These are phyloP conservation scores for Lachnellula hyalina DNA, from an alignment of 2,329 filamentous ascomycete species.

Conservation along the genomic window DNA sequence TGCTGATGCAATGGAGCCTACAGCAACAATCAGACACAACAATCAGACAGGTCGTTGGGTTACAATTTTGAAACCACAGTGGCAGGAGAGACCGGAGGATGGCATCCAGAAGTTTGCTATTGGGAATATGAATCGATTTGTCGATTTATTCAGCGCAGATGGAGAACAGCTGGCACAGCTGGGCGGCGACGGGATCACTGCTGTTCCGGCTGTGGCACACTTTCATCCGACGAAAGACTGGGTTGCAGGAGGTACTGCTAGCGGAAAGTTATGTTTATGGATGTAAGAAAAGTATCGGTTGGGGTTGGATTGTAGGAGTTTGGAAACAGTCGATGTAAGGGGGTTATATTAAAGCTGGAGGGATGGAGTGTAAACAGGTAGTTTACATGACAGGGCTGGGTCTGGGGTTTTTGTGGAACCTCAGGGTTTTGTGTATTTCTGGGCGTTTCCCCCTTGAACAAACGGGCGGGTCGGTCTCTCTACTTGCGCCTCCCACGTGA, in stretches of 20 bases:
- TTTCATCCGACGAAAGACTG: slow-evolving; percentile 86
- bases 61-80: slow-evolving; percentile 75
- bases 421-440: not conserved
- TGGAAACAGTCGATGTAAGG: not conserved
- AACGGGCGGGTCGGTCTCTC: not conserved
- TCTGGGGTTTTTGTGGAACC: not conserved
- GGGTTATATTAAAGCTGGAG: not conserved
- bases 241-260: slow-evolving; percentile 87
- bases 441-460: not conserved
- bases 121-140: slow-evolving; percentile 96
- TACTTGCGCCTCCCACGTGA: not conserved
- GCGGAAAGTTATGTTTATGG: slow-evolving; percentile 90
- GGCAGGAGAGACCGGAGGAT: slow-evolving; percentile 76
- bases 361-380: not conserved
- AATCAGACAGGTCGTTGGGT: slow-evolving; percentile 96
- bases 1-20: slow-evolving; percentile 62
- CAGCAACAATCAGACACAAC: slow-evolving; percentile 71
- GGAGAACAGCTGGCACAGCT: slow-evolving; percentile 87
- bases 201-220: slow-evolving; percentile 86
- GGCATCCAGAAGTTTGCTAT: slow-evolving; percentile 84
- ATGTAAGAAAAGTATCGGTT: slow-evolving; percentile 45
- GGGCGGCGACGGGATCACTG: slow-evolving; percentile 84
- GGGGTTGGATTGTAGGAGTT: not conserved
- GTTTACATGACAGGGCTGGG: no score
- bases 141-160: slow-evolving; percentile 78